These are phyloP conservation scores for Sphagnum magellanicum DNA, from an alignment of 228 moss, liverwort and hornwort genomes.

Conservation along the genomic window DNA sequence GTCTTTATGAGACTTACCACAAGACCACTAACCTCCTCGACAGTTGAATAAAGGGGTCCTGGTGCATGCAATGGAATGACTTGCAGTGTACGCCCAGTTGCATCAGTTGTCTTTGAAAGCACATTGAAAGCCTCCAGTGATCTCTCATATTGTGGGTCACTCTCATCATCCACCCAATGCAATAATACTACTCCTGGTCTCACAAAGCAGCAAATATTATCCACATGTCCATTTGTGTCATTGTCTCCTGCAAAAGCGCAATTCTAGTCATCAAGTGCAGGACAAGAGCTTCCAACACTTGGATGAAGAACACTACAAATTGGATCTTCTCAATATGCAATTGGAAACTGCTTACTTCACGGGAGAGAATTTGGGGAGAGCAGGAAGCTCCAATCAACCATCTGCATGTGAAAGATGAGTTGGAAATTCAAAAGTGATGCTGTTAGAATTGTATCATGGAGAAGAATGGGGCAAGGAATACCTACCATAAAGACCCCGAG, in stretches of 20 bases:
- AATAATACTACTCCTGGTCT: constrained; percentile 73
- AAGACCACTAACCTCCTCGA: constrained; percentile 59
- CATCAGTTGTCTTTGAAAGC: constrained; percentile 58
- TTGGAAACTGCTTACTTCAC: too few species aligned
- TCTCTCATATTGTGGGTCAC: constrained; percentile 73
- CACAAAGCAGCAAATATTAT: constrained; percentile 86
- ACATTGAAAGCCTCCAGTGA: constrained; percentile 65
- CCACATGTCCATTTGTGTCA: constrained; percentile 94
- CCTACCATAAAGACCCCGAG: constrained; percentile 76
- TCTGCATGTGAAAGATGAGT: too few species aligned
- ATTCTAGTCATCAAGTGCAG: too few species aligned
- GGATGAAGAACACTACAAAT: too few species aligned
- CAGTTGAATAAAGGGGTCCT: constrained; percentile 46
- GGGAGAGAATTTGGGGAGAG: too few species aligned
- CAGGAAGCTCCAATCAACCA: too few species aligned
- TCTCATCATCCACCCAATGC: constrained; percentile 81
- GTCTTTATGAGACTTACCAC: constrained; percentile 14
- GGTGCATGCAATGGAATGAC: constrained; percentile 69
- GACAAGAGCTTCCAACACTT: too few species aligned
- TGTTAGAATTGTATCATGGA: too few species aligned
- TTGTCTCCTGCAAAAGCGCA: constrained; percentile 44
- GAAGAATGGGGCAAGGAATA: neutral
- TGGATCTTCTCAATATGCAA: too few species aligned
- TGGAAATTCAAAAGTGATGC: too few species aligned
- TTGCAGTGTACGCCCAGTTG: constrained; percentile 59